Evolutionary conservation across 2,329 filamentous ascomycete genomes (phyloP).

Genomic region (Sclerotinia trifoliorum): DNA sequence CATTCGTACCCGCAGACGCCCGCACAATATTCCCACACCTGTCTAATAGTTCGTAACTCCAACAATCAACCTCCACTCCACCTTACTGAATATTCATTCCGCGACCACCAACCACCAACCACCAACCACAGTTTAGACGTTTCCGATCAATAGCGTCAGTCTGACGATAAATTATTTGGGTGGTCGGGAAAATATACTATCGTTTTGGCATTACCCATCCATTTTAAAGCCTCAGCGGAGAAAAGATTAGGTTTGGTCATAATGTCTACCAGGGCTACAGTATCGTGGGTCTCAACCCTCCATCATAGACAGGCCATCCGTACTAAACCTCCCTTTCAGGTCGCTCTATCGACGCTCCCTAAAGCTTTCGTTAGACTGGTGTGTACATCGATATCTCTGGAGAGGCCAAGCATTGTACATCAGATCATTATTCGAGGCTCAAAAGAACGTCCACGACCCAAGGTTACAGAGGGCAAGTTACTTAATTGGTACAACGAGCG

Average conservation of each 20-base stretch:
- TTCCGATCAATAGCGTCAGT: conserved; percentile 6
- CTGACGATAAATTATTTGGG: conserved; percentile 4
- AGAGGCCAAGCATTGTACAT: conserved; percentile 96
- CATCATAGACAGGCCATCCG: neutral
- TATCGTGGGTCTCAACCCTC: conserved; percentile 35
- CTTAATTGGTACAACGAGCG: neutral
- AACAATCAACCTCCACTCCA: conserved; percentile 21
- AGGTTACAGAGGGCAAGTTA: conserved; percentile 69
- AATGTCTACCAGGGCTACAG: conserved; percentile 42
- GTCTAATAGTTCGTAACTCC: neutral
- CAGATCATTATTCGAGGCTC: conserved; percentile 90
- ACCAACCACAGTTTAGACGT: conserved; percentile 10
- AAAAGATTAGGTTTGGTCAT: conserved; percentile 8
- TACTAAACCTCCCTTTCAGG: conserved; percentile 41
- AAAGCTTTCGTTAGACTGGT: conserved; percentile 94
- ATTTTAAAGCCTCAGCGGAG: neutral
- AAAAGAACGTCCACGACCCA: conserved; percentile 79
- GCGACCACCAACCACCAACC: conserved; percentile 1
- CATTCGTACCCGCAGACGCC: conserved; percentile 15
- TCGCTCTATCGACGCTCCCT: conserved; percentile 88
- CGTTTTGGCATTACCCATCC: neutral
- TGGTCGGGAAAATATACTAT: neutral
- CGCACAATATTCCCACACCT: conserved; percentile 16
- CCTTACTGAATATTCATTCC: conserved; percentile 18
- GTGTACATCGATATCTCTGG: conserved; percentile 89